Conservation (phyloP, 371 early-diverging fungal genomes). For the Saksenaea vasiformis region DNA sequence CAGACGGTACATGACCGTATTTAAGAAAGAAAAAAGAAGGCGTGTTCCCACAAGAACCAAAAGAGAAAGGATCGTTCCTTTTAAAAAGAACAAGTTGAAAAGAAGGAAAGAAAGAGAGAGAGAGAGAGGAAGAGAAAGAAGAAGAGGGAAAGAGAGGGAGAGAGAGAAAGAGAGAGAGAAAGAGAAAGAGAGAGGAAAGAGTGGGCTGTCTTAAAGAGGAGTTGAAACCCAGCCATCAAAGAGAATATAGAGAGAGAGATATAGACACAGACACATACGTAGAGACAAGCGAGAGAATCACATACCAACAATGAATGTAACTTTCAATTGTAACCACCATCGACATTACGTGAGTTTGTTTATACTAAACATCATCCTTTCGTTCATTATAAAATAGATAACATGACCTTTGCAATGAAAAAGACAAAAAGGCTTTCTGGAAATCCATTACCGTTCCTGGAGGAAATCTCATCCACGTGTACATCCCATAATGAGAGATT, state of each 20-base stretch:
- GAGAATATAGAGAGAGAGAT: no score
- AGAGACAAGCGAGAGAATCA: not conserved
- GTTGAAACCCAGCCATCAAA: constrained; percentile 6
- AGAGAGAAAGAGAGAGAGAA: not conserved
- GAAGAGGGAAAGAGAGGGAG: not conserved
- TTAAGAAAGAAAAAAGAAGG: constrained; percentile 12
- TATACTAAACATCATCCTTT: not conserved
- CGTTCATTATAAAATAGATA: not conserved
- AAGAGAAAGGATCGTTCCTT: no score
- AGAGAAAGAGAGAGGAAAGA: not conserved
- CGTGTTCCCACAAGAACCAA: no score
- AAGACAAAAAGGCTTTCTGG: not conserved
- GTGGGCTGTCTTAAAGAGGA: not conserved
- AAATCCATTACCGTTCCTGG: constrained; percentile 2
- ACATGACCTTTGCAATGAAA: not conserved
- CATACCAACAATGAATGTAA: not conserved
- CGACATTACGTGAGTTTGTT: not conserved
- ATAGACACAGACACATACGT: not conserved
- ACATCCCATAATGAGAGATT: not conserved
- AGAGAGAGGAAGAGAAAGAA: constrained; percentile 14
- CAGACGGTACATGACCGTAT: not conserved
- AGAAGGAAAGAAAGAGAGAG: constrained; percentile 16
- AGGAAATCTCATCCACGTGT: not conserved
- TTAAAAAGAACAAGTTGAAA: no score
- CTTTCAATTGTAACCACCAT: constrained; percentile 5